phyloP scores from a whole-genome alignment of 257 asterid species.

The Echium plantagineum region DNA sequence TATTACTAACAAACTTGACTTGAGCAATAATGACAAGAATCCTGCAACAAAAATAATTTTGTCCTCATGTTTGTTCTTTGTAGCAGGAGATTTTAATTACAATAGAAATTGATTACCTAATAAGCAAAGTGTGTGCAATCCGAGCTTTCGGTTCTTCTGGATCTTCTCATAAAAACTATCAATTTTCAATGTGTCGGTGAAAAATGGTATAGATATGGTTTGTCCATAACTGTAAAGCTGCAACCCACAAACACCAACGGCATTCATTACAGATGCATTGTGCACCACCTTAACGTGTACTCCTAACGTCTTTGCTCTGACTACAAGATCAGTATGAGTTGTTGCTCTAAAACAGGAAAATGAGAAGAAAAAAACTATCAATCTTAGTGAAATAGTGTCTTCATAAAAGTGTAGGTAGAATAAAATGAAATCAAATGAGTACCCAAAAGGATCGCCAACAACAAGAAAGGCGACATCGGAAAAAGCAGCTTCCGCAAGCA shows the following conservation, averaged over 20 bases:
- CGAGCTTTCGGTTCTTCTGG: too few relatives aligned
- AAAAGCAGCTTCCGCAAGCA: slow-evolving; percentile 57
- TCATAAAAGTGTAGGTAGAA: too few relatives aligned
- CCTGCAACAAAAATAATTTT: too few relatives aligned
- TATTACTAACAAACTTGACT: too few relatives aligned
- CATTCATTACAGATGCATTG: slow-evolving; percentile 96
- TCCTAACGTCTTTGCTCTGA: slow-evolving; percentile 68
- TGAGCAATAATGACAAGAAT: too few relatives aligned
- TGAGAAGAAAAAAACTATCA: too few relatives aligned
- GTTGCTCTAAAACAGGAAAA: slow-evolving; percentile 41
- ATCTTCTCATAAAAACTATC: slow-evolving; percentile 92
- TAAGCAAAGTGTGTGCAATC: too few relatives aligned
- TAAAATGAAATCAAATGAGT: too few relatives aligned
- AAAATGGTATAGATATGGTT: slow-evolving; percentile 78
- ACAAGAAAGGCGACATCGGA: slow-evolving; percentile 76
- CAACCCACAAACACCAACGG: slow-evolving; percentile 83
- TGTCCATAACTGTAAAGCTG: slow-evolving; percentile 91
- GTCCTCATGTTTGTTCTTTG: too few relatives aligned
- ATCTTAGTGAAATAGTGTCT: too few relatives aligned
- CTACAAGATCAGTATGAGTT: slow-evolving; percentile 87
- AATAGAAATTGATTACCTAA: too few relatives aligned
- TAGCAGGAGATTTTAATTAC: too few relatives aligned
- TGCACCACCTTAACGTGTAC: slow-evolving; percentile 77
- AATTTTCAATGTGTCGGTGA: slow-evolving; percentile 90
- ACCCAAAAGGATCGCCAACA: slow-evolving; percentile 85